Percentiles rank a stretch among this genome's conserved stretches.
phyloP scores from a whole-genome alignment of 768 basidiomycete species.

The Lanmaoa rubissima region DNA sequence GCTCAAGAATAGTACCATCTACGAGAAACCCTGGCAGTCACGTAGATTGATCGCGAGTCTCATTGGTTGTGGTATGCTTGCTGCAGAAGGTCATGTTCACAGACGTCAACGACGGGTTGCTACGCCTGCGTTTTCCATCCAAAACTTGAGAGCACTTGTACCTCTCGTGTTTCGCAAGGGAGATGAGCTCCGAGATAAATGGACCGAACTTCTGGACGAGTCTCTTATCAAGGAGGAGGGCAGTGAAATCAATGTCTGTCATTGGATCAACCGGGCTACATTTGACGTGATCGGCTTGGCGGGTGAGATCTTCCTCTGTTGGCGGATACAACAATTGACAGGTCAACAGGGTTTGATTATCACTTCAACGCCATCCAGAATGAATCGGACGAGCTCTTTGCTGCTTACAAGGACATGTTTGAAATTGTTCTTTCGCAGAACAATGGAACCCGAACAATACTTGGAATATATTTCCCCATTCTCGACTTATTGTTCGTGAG shows the following conservation, averaged over 20 bases:
- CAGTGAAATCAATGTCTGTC: slow-evolving; percentile 65
- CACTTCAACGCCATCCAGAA: slow-evolving; percentile 81
- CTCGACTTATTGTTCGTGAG: slow-evolving; percentile 56
- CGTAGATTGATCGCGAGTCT: slow-evolving; percentile 70
- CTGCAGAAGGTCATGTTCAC: slow-evolving; percentile 75
- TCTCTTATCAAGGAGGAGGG: slow-evolving; percentile 17
- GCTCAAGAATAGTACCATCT: slow-evolving; percentile 65
- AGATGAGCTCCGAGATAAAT: slow-evolving; percentile 55
- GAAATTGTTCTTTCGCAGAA: slow-evolving; percentile 63
- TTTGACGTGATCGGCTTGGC: slow-evolving; percentile 93
- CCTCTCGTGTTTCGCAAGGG: slow-evolving; percentile 75
- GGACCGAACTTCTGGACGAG: slow-evolving; percentile 47
- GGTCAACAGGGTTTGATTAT: slow-evolving; percentile 72
- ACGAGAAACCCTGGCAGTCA: slow-evolving; percentile 84
- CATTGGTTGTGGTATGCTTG: slow-evolving; percentile 81
- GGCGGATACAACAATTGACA: neutral
- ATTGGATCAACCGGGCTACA: slow-evolving; percentile 79
- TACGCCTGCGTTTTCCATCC: slow-evolving; percentile 77
- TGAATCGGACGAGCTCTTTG: slow-evolving; percentile 74
- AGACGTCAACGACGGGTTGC: slow-evolving; percentile 77
- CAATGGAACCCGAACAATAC: slow-evolving; percentile 40
- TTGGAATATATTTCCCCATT: slow-evolving; percentile 59
- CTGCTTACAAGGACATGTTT: slow-evolving; percentile 85
- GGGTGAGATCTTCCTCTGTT: slow-evolving; percentile 41
- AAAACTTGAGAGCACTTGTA: slow-evolving; percentile 68